Conservation (phyloP, 2,329 filamentous ascomycete species). For the Calycina marina region DNA sequence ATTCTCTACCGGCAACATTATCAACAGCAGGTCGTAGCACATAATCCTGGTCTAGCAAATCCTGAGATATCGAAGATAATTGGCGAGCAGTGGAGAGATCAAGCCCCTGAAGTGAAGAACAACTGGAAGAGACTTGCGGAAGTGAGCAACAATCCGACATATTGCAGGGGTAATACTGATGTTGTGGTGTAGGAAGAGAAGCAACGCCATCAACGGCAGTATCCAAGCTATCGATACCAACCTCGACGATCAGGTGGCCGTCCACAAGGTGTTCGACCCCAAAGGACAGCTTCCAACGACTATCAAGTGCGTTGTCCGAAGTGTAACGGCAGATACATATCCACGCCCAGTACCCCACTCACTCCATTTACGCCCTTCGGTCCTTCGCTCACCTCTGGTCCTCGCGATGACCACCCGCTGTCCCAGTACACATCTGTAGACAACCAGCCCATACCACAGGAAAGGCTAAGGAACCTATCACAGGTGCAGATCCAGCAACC, state of each 20-base stretch:
- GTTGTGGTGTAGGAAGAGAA: constrained; percentile 59
- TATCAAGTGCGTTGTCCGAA: constrained; percentile 48
- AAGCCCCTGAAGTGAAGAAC: constrained; percentile 59
- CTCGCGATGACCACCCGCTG: constrained; percentile 8
- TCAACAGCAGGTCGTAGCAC: constrained; percentile 65
- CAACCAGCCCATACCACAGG: constrained; percentile 9
- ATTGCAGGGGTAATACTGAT: neutral
- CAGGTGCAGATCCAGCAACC: constrained; percentile 11
- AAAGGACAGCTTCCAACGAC: constrained; percentile 25
- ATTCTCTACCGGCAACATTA: constrained; percentile 94
- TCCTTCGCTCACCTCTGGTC: constrained; percentile 2
- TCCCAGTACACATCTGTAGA: constrained; percentile 10
- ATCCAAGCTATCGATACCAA: constrained; percentile 90
- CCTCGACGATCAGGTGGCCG: constrained; percentile 34
- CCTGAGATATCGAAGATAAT: constrained; percentile 97
- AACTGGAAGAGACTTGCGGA: constrained; percentile 84
- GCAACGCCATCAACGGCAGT: constrained; percentile 71
- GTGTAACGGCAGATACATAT: constrained; percentile 43
- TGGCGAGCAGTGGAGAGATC: constrained; percentile 69
- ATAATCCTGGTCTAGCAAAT: constrained; percentile 82
- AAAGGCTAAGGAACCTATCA: constrained; percentile 10
- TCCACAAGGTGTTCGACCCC: constrained; percentile 11
- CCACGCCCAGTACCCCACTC: constrained; percentile 20
- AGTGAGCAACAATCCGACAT: constrained; percentile 26
- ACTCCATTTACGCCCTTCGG: constrained; percentile 18